Evolutionary conservation across 2,329 filamentous ascomycete genomes (phyloP), one percentile per base, ranked within the genome.

Genomic region (Nemania serpens): DNA sequence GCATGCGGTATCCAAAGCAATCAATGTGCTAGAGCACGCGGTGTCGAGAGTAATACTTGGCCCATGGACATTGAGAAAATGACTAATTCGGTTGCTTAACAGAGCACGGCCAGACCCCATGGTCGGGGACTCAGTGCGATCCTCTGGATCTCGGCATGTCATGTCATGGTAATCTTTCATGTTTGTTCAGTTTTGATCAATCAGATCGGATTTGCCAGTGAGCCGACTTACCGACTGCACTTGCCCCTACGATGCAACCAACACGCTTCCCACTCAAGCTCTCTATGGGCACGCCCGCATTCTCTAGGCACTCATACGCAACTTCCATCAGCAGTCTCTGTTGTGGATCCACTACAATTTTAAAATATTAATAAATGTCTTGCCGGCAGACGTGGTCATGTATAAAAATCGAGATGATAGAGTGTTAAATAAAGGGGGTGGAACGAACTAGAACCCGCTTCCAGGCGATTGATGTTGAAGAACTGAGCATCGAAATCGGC

Each of bases 401-500:
- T n/a, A n/a, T n/a, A n/a, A n/a, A n/a, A n/a, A n/a, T n/a, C n/a
- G n/a, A n/a, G n/a, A n/a, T n/a, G n/a, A n/a, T n/a, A n/a, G n/a
- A n/a, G n/a, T n/a, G n/a, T n/a, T n/a, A 12, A 12, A 36, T 36
- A 12, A 7, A 36, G 34, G 34, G 12, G 34, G 34, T 6, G 34
- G 12, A 36, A 36, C 34, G 34, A 6, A 36, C 34, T 42, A 17
- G 39, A 42, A 17, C 39, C 5, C 2, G 65, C 64, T 0, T 73
- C 71, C 5, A 42, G 7, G 0, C 48, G 17, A 1, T 15, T 17
- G n/a, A 73, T 42, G 5, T 64, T 58, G 47, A 72, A 71, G 55
- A 76, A 77, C 0, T 34, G 20, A 22, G 73, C 71, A 54, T 80
- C 76, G 42, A 80, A 76, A 1, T 70, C 66, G 2, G 57, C 46